These are phyloP conservation scores for Aureobasidium leucospermi DNA, from an alignment of 2,329 filamentous ascomycete genomes.

Conservation along the genomic window DNA sequence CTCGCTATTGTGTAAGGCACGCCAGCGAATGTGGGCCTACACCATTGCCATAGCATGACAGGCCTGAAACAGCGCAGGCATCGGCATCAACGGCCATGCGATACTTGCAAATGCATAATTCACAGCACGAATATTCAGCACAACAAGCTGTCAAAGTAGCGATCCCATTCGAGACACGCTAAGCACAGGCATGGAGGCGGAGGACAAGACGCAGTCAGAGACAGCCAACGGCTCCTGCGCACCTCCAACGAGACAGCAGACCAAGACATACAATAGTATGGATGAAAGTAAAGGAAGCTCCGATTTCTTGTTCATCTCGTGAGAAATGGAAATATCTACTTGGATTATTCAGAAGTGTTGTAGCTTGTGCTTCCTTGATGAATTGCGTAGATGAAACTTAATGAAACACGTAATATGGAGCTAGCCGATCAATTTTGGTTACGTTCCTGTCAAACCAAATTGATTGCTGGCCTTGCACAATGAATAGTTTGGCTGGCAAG, in stretches of 20 bases:
- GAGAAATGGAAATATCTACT: neutral
- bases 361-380: neutral
- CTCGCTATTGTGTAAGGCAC: neutral
- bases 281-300: neutral
- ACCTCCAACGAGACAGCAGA: neutral
- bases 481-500: no score
- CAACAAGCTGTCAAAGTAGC: neutral
- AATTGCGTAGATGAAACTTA: conserved; percentile 8
- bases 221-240: neutral
- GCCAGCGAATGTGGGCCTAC: neutral
- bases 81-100: neutral
- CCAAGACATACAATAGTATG: neutral
- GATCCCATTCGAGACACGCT: neutral
- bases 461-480: neutral
- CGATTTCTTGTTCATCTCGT: neutral
- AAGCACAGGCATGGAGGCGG: neutral
- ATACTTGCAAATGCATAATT: neutral
- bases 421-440: conserved; percentile 1
- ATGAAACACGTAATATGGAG: conserved; percentile 7
- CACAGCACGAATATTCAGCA: neutral
- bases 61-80: neutral
- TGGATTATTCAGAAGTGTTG: neutral
- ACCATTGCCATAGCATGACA: neutral
- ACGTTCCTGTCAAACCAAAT: neutral
- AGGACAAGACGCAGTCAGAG: neutral